Base-by-base conservation (phyloP, 345 rosid species). In the Geranium rotundifolium region DNA sequence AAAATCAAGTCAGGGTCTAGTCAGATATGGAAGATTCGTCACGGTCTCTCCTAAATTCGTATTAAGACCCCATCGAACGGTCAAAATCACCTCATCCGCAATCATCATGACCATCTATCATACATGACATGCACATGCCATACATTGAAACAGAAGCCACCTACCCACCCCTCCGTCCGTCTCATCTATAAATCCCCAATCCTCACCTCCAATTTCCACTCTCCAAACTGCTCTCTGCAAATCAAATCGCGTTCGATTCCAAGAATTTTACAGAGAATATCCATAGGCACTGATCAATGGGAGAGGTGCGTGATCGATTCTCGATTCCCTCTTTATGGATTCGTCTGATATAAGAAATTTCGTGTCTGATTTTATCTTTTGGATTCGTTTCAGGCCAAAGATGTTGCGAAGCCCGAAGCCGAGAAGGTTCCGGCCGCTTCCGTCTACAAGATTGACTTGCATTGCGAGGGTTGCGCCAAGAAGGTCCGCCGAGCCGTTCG, bases 391-490 rank as follows among this genome's bases (percentile, higher is more conserved):
- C 50, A 41, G 50, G 50, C 50, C 13, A 41, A 41, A 9, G 50
- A 41, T 41, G 9, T 12, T 41, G 50, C 50, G 14, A 84, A 81
- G 52, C 69, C 58, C 27, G 83, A 82, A 57, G 95, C 67, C 9
- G 81, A 75, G 65, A 80, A 83, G 76, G 81, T 80, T 63, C 61
- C 78, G 0, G 74, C 54, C 7, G 73, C 78, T 57, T 80, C 80
- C 70, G 85, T 89, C 27, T 67, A 82, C 82, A 89, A 84, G 78
- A 65, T 73, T 66, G 89, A 87, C 60, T 73, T 92, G 81, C 97
- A 87, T 81, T 92, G 99, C 34, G 91, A 89, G 62, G 97, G 95
- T 16, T 92, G 99, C 54, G 95, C 93, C 29, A 87, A 84, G 83
- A 70, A 70, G 55, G 57, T 70, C 69, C 65, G 30, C 50, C 7